Evolutionary conservation across 345 rosid species (phyloP), one percentile per base, ranked within the genome.

Genomic region (Salix exigua): DNA sequence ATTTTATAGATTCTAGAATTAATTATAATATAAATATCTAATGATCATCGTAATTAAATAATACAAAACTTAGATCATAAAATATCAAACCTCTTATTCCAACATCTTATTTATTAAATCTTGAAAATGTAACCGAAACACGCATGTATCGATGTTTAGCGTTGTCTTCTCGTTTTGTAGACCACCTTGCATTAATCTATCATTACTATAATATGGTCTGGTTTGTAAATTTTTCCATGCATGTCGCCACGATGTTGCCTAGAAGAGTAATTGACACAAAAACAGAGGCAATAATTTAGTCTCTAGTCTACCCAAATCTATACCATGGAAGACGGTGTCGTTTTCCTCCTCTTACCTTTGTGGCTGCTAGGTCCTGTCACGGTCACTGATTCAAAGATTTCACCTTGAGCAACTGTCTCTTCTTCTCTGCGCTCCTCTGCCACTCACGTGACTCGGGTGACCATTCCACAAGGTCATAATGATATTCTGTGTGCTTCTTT

Each of bases 141-240:
- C 58, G 58, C 23, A 19, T 19, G 58, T 2, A 19, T 51, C 21
- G 61, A 42, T 25, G 66, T 77, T 70, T 48, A n/a, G 46, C 0
- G 31, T n/a, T 50, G 76, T 77, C 76, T 51, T 48, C 40, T 17
- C 25, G 75, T 71, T 71, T 25, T 70, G 75, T 35, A 64, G 51
- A 60, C 81, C 62, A 60, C 12, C 68, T 76, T 26, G 3, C 30
- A 26, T 55, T 40, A 26, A 53, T 75, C 3, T 19, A 37, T 68
- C 31, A 55, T 46, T 4, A 38, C 12, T 25, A 23, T 4, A 10
- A 70, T n/a, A 33, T 62, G 6, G 35, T 30, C 0, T 19, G 25
- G 37, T 35, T 35, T 66, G 76, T 55, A 13, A 37, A 33, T 33
- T 35, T 25, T 66, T 40, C 70, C 26, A 65, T 28, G 72, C 12